Evolutionary conservation across 164 flowering plant genomes (phyloP).

Genomic region (Dillenia suffruticosa): DNA sequence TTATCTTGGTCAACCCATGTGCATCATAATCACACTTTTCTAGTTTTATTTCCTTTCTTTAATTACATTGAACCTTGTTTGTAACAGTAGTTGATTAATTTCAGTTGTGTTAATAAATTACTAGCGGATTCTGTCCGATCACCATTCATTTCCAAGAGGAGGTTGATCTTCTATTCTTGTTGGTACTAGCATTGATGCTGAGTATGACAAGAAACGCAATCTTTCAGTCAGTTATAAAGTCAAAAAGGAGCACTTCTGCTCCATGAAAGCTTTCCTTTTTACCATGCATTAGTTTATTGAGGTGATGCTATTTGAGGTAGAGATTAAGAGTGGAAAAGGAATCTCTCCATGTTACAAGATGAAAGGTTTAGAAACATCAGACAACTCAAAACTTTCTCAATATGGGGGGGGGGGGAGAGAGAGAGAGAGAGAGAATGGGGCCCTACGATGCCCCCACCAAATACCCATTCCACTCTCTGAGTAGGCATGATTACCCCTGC

Average conservation of each 20-base stretch:
- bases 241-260: background rate
- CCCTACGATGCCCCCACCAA: slow-evolving; percentile 10
- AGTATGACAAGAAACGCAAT: too few relatives aligned
- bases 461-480: slow-evolving; percentile 14
- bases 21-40: background rate
- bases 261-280: background rate
- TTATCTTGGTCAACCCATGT: slow-evolving; percentile 15
- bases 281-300: background rate
- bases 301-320: background rate
- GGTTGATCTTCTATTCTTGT: too few relatives aligned
- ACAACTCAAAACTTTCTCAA: slow-evolving; percentile 1
- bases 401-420: slow-evolving; percentile 14
- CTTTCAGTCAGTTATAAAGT: background rate
- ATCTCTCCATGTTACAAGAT: slow-evolving; percentile 39
- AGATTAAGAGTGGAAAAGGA: slow-evolving; percentile 11
- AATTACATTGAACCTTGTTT: background rate
- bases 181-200: too few relatives aligned
- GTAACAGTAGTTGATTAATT: too few relatives aligned
- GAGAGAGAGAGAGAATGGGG: slow-evolving; percentile 3
- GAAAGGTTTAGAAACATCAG: slow-evolving; percentile 1
- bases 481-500: slow-evolving; percentile 3
- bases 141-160: too few relatives aligned
- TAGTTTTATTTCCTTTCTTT: background rate
- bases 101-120: too few relatives aligned
- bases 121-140: too few relatives aligned